Evolutionary conservation across 2,329 filamentous ascomycete species (phyloP).

Genomic region (Cladorrhinum sp.): DNA sequence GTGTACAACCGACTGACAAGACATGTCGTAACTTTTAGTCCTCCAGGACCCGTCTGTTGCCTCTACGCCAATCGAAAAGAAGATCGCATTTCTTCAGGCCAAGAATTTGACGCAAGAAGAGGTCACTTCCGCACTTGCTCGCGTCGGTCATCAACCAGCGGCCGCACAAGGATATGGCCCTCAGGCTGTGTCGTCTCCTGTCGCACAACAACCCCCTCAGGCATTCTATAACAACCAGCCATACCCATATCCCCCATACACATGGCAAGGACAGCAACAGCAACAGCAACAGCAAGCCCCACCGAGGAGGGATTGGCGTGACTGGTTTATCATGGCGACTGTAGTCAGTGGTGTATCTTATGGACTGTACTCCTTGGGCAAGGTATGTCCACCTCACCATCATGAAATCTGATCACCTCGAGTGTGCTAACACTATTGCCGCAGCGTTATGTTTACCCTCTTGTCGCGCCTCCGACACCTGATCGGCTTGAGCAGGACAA

Average conservation of each 20-base stretch:
- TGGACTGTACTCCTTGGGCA: slow-evolving; percentile 81
- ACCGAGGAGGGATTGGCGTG: slow-evolving; percentile 78
- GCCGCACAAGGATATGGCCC: slow-evolving; percentile 40
- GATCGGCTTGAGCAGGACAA: slow-evolving; percentile 95
- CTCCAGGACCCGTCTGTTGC: slow-evolving; percentile 92
- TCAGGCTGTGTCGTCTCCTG: slow-evolving; percentile 20
- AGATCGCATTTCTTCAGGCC: slow-evolving; percentile 86
- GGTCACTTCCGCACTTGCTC: slow-evolving; percentile 77
- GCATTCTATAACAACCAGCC: slow-evolving; percentile 41
- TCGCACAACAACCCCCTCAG: slow-evolving; percentile 43
- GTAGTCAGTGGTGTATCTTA: slow-evolving; percentile 88
- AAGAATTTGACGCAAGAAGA: slow-evolving; percentile 98
- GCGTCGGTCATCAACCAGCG: slow-evolving; percentile 52
- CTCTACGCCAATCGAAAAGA: slow-evolving; percentile 85
- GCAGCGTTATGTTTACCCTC: slow-evolving; percentile 83
- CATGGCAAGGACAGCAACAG: slow-evolving; percentile 54
- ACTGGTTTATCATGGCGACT: slow-evolving; percentile 99
- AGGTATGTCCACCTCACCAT: slow-evolving; percentile 50
- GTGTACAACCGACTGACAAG: slow-evolving; percentile 4
- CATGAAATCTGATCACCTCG: not conserved
- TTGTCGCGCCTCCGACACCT: slow-evolving; percentile 90
- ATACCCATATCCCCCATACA: slow-evolving; percentile 48
- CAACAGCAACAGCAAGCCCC: slow-evolving; percentile 58
- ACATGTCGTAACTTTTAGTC: slow-evolving; percentile 53
- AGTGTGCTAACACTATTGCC: slow-evolving; percentile 26